Evolutionary conservation across 2,329 filamentous ascomycete species (phyloP), one percentile per base, ranked within the genome.

Genomic region (Aspergillus clavatus): DNA sequence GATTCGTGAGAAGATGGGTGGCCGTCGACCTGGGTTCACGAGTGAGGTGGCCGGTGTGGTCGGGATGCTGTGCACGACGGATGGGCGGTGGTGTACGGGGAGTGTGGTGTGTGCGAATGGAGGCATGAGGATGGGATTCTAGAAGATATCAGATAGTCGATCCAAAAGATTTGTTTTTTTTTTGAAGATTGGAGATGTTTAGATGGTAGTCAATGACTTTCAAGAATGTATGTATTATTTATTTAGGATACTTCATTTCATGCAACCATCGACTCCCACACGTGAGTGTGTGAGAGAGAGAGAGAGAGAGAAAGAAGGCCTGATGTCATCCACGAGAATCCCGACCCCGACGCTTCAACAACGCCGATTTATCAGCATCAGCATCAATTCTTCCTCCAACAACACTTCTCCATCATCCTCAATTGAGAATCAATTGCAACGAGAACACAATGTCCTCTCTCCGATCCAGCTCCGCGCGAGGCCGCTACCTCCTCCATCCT

Each of bases 41-140:
- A 70, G 74, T 40, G 87, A 91, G 70, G 75, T 91, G 65, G 87
- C 85, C 0, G 87, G 86, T 0, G 78, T 88, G 4, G 82, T 89
- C 14, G 85, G 79, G 2, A 89, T 90, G 84, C 68, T 90, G 18
- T 88, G 85, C 61, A 77, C 78, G 4, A 73, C 75, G 5, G 87
- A 91, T 62, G 77, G 79, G n/a, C 78, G 73, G 6, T 91, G 86
- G 86, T 84, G 81, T 59, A 93, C 87, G 0, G 87, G 87, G 1
- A 85, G 84, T 65, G 84, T 89, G 19, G 79, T 93, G 3, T 87
- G 83, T 69, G 86, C 86, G 6, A 91, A 91, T 61, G 87, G 87
- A 1, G 87, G 87, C 5, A 83, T 89, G 80, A 76, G 74, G 48
- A 79, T 82, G 68, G 55, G 47, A 8, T 28, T 48, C 26, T 57